These are phyloP conservation scores for Plasmodium blacklocki DNA, from an alignment of 169 alveolate species.

Conservation along the genomic window DNA sequence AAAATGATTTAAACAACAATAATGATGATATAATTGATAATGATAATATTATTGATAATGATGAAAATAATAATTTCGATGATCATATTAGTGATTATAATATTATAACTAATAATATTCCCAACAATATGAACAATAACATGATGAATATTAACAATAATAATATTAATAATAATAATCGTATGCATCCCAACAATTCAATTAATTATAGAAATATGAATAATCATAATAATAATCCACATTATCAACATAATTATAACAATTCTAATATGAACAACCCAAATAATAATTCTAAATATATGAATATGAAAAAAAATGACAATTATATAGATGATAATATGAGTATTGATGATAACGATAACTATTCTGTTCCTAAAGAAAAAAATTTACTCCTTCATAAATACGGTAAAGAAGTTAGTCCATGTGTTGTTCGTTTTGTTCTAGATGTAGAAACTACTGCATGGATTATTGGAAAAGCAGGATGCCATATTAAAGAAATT, in stretches of 20 bases:
- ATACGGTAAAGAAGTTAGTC: constrained; percentile 53
- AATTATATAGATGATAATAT: constrained; percentile 16
- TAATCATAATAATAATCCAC: constrained; percentile 2
- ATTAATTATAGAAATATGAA: neutral
- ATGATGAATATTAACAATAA: neutral
- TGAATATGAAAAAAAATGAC: constrained; percentile 47
- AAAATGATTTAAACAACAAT: constrained; percentile 17
- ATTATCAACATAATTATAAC: neutral
- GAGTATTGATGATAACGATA: constrained; percentile 29
- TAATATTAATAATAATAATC: neutral
- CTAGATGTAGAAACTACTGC: constrained; percentile 73
- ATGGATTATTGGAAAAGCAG: constrained; percentile 70
- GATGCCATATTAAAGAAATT: constrained; percentile 68
- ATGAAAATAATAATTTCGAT: neutral
- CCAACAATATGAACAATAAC: neutral
- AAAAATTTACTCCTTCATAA: constrained; percentile 45
- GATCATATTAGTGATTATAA: neutral
- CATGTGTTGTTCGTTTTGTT: constrained; percentile 67
- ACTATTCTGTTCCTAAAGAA: constrained; percentile 45
- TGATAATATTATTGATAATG: neutral
- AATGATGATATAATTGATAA: neutral
- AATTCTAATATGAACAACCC: neutral
- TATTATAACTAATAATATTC: neutral
- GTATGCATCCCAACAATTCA: neutral
- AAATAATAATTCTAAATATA: constrained; percentile 2